These are phyloP conservation scores for Ilyonectria mors-panacis DNA, from an alignment of 2,329 filamentous ascomycete species.

Conservation along the genomic window DNA sequence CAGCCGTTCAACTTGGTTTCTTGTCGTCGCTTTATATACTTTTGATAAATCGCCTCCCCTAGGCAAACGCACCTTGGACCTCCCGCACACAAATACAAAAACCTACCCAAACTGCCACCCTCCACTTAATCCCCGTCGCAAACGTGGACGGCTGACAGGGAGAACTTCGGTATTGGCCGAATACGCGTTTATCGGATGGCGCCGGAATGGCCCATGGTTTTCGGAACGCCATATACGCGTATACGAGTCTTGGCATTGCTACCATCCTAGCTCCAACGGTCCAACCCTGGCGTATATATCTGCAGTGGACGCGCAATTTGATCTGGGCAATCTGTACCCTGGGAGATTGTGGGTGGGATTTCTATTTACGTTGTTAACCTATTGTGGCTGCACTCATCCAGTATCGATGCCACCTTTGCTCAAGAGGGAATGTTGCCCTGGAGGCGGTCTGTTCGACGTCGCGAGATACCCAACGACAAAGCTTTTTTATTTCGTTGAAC, in stretches of 20 bases:
- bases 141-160: background rate
- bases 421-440: background rate
- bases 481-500: background rate
- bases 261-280: background rate
- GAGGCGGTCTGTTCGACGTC: background rate
- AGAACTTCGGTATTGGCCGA: constrained; percentile 1
- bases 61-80: background rate
- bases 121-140: background rate
- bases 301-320: background rate
- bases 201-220: background rate
- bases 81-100: background rate
- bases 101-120: background rate
- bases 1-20: background rate
- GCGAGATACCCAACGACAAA: background rate
- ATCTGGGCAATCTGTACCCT: background rate
- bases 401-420: background rate
- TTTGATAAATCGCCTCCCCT: background rate
- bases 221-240: background rate
- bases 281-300: background rate
- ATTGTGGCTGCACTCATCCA: background rate
- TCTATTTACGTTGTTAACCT: background rate
- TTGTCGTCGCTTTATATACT: background rate
- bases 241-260: background rate
- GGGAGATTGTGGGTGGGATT: background rate
- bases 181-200: constrained; percentile 5